Evolutionary conservation across 352 stramenopile species (phyloP), one percentile per base, ranked within the genome.

Genomic region (Phytophthora kernoviae): DNA sequence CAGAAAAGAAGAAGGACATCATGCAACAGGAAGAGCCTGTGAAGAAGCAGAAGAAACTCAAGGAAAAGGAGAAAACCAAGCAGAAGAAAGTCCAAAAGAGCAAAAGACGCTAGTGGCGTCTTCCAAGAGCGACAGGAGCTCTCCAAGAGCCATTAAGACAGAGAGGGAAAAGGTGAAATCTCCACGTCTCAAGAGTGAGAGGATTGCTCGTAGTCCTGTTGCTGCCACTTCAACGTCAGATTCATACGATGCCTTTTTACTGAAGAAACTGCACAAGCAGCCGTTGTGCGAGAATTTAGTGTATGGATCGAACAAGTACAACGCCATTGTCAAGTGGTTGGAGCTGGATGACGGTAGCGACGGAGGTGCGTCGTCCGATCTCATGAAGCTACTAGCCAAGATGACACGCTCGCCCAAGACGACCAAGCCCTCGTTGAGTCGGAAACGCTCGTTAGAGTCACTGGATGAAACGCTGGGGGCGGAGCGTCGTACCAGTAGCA

Each of bases 341-440:
- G 71, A 88, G 54, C 21, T 44, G 22, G 79, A 91, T 32, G 58
- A 77, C 20, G 67, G 69, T 18, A 74, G 79, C 36, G 73, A 91
- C 57, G 34, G 58, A 15, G 43, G 69, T 5, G 67, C 62, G 7
- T 65, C 81, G 18, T 12, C 43, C 0, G 68, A 76, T 15, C 51
- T 84, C 30, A 57, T 58, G 12, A 30, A 70, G 39, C 17, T 84
- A n/a, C 34, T 88, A 32, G 59, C 60, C 15, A 47, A 33, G 2
- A 33, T 79, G 3, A 46, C 58, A 10, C 63, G 55, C 18, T 63
- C 50, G 40, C 44, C 10, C 11, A 66, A 67, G 20, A 30, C 36
- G 18, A 78, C 69, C 17, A 45, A 57, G 30, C 27, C 14, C 4
- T 12, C 7, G 14, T 8, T 52, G 33, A 75, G 48, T 36, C 54